phyloP scores from a whole-genome alignment of 1,139 yeast species.

The Suhomyces ambrosiae region DNA sequence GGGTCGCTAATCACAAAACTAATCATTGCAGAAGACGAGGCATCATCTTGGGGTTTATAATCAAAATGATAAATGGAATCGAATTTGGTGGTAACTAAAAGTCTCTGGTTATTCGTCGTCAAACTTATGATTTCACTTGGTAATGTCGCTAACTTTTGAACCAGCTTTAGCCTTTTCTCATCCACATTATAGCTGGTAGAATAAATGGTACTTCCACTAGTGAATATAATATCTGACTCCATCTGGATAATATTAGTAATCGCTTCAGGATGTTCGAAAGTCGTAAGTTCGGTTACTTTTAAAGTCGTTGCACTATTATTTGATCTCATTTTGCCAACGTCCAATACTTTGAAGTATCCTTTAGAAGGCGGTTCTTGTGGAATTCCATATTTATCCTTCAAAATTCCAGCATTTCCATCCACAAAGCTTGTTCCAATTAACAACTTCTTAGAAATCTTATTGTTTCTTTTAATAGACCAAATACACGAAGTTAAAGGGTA shows the following conservation, averaged over 20 bases:
- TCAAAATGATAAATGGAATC: conserved; percentile 42
- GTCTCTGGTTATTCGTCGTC: conserved; percentile 19
- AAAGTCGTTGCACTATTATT: conserved; percentile 20
- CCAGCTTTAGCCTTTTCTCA: conserved; percentile 40
- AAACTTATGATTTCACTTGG: conserved; percentile 43
- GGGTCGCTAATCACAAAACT: conserved; percentile 35
- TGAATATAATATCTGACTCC: conserved; percentile 35
- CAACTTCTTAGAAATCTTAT: conserved; percentile 40
- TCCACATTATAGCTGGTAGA: conserved; percentile 42
- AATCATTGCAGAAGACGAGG: conserved; percentile 1
- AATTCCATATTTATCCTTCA: conserved; percentile 4
- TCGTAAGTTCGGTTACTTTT: conserved; percentile 37
- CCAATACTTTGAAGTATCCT: conserved; percentile 49
- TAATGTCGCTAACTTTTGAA: conserved; percentile 29
- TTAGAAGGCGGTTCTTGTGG: conserved; percentile 5
- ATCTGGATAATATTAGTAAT: conserved; percentile 43
- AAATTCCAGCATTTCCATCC: conserved; percentile 7
- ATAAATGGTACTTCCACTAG: conserved; percentile 36
- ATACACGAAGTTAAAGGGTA: conserved; percentile 38
- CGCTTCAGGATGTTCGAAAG: conserved; percentile 39
- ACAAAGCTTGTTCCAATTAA: conserved; percentile 41
- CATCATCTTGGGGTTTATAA: conserved; percentile 17
- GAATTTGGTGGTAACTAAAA: conserved; percentile 39
- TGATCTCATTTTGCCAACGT: conserved; percentile 30
- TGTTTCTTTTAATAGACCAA: conserved; percentile 38